Evolutionary conservation across 768 basidiomycete species (phyloP).

Genomic region (Obba rivulosa): DNA sequence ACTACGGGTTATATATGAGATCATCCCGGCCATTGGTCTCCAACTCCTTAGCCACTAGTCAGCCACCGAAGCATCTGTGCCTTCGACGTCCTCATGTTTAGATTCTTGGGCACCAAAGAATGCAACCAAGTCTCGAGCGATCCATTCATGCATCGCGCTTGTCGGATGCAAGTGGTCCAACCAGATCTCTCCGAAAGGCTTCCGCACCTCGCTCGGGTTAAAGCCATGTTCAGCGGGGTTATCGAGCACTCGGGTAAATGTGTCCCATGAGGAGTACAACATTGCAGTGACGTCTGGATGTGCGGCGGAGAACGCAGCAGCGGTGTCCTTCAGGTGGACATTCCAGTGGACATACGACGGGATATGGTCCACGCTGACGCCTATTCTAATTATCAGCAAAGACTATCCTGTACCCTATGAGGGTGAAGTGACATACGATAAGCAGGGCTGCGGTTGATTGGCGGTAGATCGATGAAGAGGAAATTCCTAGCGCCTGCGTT

Average conservation of each 20-base stretch:
- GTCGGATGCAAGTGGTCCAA: slow-evolving; percentile 52
- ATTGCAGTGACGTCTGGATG: slow-evolving; percentile 44
- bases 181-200: slow-evolving; percentile 40
- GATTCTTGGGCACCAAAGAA: slow-evolving; percentile 24
- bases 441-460: slow-evolving; percentile 44
- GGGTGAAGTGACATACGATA: slow-evolving; percentile 17
- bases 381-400: too few species aligned
- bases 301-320: slow-evolving; percentile 30
- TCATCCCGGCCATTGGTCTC: too few species aligned
- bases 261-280: slow-evolving; percentile 42
- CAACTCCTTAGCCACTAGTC: too few species aligned
- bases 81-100: too few species aligned
- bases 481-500: slow-evolving; percentile 43
- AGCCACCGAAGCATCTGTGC: too few species aligned
- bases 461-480: slow-evolving; percentile 55
- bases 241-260: slow-evolving; percentile 44
- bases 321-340: slow-evolving; percentile 23
- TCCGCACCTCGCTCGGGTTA: slow-evolving; percentile 23
- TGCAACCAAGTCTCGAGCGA: slow-evolving; percentile 38
- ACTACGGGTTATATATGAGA: too few species aligned
- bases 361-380: too few species aligned
- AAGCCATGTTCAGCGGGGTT: slow-evolving; percentile 39
- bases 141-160: slow-evolving; percentile 40
- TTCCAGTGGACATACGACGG: slow-evolving; percentile 40
- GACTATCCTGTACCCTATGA: too few species aligned